Conservation (phyloP, 495 filamentous ascomycete genomes). For the Xylona heveae region DNA sequence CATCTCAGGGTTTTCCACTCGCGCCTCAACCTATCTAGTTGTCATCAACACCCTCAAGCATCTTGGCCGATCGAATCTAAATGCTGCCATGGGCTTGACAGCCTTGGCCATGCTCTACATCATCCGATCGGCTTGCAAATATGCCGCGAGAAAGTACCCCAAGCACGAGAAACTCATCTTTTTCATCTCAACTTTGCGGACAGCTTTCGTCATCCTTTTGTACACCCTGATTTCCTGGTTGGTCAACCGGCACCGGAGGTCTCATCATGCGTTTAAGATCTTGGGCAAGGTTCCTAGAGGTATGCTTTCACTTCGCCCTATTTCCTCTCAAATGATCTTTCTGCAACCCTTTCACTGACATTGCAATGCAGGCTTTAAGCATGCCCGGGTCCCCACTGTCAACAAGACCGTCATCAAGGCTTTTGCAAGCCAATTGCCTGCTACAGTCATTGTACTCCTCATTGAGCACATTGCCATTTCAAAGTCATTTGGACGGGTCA, state of each 20-base stretch:
- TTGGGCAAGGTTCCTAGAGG: slow-evolving; percentile 60
- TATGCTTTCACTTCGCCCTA: no score
- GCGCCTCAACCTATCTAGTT: slow-evolving; percentile 61
- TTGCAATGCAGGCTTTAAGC: slow-evolving; percentile 39
- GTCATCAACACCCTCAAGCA: slow-evolving; percentile 75
- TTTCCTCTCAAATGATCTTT: slow-evolving; percentile 2
- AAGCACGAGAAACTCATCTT: slow-evolving; percentile 57
- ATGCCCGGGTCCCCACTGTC: slow-evolving; percentile 57
- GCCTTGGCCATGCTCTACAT: slow-evolving; percentile 66
- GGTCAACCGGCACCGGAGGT: slow-evolving; percentile 37
- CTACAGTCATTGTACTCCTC: slow-evolving; percentile 74
- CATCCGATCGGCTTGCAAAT: slow-evolving; percentile 51
- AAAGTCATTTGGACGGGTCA: slow-evolving; percentile 90
- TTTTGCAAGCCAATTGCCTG: slow-evolving; percentile 46
- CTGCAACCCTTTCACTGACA: slow-evolving; percentile 1
- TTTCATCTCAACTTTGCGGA: slow-evolving; percentile 73
- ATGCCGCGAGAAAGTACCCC: slow-evolving; percentile 44
- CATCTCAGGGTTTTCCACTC: slow-evolving; percentile 51
- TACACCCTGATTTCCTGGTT: slow-evolving; percentile 87
- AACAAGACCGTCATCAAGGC: slow-evolving; percentile 36
- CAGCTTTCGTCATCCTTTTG: slow-evolving; percentile 78
- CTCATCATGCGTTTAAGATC: slow-evolving; percentile 38
- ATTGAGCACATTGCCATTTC: slow-evolving; percentile 80
- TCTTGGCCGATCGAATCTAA: slow-evolving; percentile 40
- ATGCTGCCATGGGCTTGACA: slow-evolving; percentile 80